phyloP scores from a whole-genome alignment of 441 rosid species.

The Cnidoscolus chayamansa region DNA sequence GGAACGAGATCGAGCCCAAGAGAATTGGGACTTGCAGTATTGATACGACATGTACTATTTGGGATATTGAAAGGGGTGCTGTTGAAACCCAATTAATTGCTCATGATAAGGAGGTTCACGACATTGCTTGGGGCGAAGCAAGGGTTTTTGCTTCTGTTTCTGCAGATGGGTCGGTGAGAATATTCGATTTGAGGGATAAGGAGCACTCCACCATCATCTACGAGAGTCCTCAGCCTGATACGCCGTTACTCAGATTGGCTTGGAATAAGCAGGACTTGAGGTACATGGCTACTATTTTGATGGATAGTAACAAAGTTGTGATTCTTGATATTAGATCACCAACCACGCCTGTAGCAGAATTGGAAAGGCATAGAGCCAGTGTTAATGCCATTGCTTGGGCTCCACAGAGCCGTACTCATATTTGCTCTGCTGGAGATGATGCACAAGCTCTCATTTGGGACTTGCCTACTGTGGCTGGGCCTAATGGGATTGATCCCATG shows the following conservation, averaged over 20 bases:
- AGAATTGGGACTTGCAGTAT: constrained; percentile 89
- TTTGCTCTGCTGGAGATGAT: constrained; percentile 89
- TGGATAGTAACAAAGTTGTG: constrained; percentile 93
- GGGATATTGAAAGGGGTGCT: constrained; percentile 75
- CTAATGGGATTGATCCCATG: constrained; percentile 85
- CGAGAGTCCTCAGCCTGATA: constrained; percentile 87
- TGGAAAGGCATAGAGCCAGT: constrained; percentile 76
- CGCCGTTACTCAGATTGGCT: constrained; percentile 75
- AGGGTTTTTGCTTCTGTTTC: constrained; percentile 91
- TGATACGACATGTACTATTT: constrained; percentile 88
- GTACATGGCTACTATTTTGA: constrained; percentile 78
- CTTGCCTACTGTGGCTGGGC: constrained; percentile 86
- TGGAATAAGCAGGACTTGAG: constrained; percentile 95
- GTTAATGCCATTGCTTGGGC: constrained; percentile 96
- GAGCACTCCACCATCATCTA: constrained; percentile 91
- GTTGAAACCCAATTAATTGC: constrained; percentile 94
- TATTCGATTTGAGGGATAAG: constrained; percentile 84
- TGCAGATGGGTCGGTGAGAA: constrained; percentile 88
- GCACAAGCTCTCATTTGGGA: constrained; percentile 84
- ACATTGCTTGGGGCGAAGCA: constrained; percentile 95
- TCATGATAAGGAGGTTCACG: constrained; percentile 93
- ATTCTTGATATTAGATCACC: constrained; percentile 87
- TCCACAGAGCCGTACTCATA: constrained; percentile 74
- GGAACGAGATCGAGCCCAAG: constrained; percentile 91
- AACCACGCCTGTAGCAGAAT: constrained; percentile 82